phyloP scores from a whole-genome alignment of 768 basidiomycete genomes.

The Boletus huronensis region DNA sequence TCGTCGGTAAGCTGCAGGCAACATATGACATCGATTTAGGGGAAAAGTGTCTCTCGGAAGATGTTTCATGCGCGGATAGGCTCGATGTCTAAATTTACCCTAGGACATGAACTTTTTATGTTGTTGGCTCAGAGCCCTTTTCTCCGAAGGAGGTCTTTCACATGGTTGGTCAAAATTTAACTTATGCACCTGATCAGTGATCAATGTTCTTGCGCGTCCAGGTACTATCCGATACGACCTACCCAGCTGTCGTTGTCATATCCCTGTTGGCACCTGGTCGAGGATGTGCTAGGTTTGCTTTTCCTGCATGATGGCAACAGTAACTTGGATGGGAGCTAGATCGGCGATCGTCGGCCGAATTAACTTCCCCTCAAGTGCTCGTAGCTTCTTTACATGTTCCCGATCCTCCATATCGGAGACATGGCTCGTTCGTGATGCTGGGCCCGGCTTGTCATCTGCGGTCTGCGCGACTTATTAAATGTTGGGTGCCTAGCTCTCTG shows the following conservation, averaged over 20 bases:
- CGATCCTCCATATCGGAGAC: not conserved
- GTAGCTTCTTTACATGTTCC: too few relatives aligned
- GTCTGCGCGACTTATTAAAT: constrained; percentile 1
- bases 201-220: not conserved
- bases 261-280: not conserved
- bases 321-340: not conserved
- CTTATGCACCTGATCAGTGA: not conserved
- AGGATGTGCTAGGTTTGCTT: not conserved
- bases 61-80: not conserved
- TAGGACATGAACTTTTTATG: not conserved
- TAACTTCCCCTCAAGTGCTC: not conserved
- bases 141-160: not conserved
- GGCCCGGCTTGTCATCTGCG: not conserved
- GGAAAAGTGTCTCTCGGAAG: not conserved
- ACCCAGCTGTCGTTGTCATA: not conserved
- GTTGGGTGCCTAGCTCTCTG: not conserved
- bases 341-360: constrained; percentile 12
- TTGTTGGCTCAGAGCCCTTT: not conserved
- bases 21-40: not conserved
- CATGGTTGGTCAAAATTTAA: not conserved
- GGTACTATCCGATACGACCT: not conserved
- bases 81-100: not conserved
- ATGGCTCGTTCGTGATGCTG: not conserved
- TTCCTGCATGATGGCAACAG: not conserved
- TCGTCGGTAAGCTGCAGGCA: not conserved